Percentiles rank a stretch among this genome's conserved stretches.
Evolutionary conservation across 148 eudicot genomes (phyloP).

Genomic region (Spergularia marina): DNA sequence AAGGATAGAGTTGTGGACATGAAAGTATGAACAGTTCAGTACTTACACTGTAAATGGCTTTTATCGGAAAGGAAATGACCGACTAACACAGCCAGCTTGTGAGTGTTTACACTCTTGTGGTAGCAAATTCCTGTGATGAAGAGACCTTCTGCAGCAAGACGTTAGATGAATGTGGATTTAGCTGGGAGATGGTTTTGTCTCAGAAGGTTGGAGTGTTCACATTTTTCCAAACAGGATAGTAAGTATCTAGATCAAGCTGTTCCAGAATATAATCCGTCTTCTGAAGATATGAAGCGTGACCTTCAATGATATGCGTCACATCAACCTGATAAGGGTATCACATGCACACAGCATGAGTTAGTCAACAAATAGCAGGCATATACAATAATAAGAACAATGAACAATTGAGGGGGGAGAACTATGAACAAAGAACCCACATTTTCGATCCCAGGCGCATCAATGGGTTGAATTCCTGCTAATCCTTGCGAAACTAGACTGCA

Average conservation of each 20-base stretch:
- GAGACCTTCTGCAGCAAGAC: too few relatives aligned
- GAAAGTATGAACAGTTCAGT: neutral
- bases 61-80: slow-evolving; percentile 1
- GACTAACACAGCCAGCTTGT: slow-evolving; percentile 1
- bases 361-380: neutral
- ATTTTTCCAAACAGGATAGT: slow-evolving; percentile 48
- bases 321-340: slow-evolving; percentile 47
- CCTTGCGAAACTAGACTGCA: slow-evolving; percentile 72
- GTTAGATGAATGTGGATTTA: neutral
- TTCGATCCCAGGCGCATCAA: slow-evolving; percentile 72
- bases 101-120: neutral
- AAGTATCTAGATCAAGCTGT: slow-evolving; percentile 65
- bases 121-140: neutral
- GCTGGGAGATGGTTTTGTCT: neutral
- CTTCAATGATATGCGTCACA: slow-evolving; percentile 59
- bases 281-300: slow-evolving; percentile 73
- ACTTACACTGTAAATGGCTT: neutral
- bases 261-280: slow-evolving; percentile 51
- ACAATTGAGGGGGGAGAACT: neutral
- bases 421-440: slow-evolving; percentile 44
- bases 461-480: slow-evolving; percentile 84
- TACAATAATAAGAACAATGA: too few relatives aligned
- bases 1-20: neutral
- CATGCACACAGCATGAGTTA: neutral
- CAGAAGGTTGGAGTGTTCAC: neutral